Evolutionary conservation across 1,139 yeast genomes (phyloP).

Genomic region (Yamadazyma dushanensis): DNA sequence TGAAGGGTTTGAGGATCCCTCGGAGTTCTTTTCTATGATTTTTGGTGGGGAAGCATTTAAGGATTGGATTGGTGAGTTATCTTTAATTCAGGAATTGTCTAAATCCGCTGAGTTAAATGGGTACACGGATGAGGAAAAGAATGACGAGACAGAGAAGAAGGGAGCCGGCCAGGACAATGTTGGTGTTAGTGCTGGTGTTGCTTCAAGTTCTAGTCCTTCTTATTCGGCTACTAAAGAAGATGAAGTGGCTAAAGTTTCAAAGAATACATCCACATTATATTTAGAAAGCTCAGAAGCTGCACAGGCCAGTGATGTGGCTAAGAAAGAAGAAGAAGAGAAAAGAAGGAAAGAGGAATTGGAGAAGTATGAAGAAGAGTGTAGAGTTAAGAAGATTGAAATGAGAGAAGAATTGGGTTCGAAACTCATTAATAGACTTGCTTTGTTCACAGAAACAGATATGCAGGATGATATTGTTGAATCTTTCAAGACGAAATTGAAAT

Average conservation of each 20-base stretch:
- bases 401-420: conserved; percentile 64
- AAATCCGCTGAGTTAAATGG: conserved; percentile 56
- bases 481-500: conserved; percentile 66
- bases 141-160: conserved; percentile 8
- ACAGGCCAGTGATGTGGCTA: conserved; percentile 10
- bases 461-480: conserved; percentile 65
- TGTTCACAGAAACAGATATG: conserved; percentile 84
- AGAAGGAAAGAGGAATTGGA: conserved; percentile 65
- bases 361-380: conserved; percentile 77
- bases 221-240: neutral
- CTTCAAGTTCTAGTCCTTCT: neutral
- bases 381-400: conserved; percentile 69
- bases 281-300: conserved; percentile 13
- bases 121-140: conserved; percentile 20
- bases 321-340: conserved; percentile 46
- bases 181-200: neutral
- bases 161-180: too few relatives aligned
- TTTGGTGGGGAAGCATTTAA: conserved; percentile 88
- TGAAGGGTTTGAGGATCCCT: conserved; percentile 87
- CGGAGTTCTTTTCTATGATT: conserved; percentile 70
- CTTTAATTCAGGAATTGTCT: conserved; percentile 58
- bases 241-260: neutral
- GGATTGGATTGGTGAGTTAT: conserved; percentile 77
- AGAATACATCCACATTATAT: conserved; percentile 7
- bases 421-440: conserved; percentile 64